Percentiles rank a stretch among this genome's conserved stretches.
Conservation (phyloP, 257 asterid genomes). For the Anisodus tanguticus region DNA sequence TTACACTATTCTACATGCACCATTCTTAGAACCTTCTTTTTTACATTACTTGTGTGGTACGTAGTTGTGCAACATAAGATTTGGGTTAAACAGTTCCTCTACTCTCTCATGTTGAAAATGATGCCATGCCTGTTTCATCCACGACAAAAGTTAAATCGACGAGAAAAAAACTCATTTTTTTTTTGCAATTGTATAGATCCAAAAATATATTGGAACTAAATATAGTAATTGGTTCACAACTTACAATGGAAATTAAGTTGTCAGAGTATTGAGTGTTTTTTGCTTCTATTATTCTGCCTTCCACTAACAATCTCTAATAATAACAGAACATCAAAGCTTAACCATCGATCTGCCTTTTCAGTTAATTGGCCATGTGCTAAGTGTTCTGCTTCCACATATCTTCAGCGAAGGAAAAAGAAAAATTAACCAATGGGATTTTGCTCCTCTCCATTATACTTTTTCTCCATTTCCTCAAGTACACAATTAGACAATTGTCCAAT, state of each 20-base stretch:
- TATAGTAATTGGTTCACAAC: constrained; percentile 29
- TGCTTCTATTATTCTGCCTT: constrained; percentile 63
- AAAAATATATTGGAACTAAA: background rate
- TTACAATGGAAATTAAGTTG: constrained; percentile 59
- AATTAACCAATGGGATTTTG: background rate
- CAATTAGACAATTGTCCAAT: background rate
- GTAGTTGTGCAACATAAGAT: constrained; percentile 53
- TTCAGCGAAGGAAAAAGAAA: constrained; percentile 31
- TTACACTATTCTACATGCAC: constrained; percentile 49
- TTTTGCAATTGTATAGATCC: background rate
- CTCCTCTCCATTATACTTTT: background rate
- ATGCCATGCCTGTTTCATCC: constrained; percentile 59
- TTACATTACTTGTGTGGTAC: constrained; percentile 31
- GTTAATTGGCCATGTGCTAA: constrained; percentile 40
- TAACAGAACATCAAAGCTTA: constrained; percentile 75
- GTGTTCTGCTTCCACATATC: constrained; percentile 46
- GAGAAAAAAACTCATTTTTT: background rate
- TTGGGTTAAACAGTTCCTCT: constrained; percentile 66
- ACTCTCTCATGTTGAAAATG: constrained; percentile 59
- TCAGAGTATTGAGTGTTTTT: constrained; percentile 54
- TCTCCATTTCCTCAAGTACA: background rate
- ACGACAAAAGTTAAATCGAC: background rate
- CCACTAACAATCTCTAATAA: constrained; percentile 64
- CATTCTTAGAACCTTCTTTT: constrained; percentile 53
- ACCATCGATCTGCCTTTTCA: constrained; percentile 40